Percentiles rank a stretch among this genome's conserved stretches.
Conservation (phyloP, 441 rosid species). For the Macaranga tanarius region DNA sequence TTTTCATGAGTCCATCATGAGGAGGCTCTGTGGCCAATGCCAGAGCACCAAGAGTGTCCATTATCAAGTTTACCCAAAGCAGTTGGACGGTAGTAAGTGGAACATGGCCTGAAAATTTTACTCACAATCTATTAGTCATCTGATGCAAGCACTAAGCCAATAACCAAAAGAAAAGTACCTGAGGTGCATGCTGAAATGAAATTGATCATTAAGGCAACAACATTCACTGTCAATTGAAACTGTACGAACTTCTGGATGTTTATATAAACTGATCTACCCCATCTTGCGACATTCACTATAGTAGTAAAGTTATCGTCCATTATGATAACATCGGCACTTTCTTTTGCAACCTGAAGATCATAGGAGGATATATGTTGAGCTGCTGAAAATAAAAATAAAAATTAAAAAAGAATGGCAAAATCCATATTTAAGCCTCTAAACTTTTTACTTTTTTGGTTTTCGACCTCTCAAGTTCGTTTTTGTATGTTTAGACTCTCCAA, state of each 20-base stretch:
- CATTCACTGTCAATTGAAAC: slow-evolving; percentile 60
- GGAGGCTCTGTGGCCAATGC: slow-evolving; percentile 60
- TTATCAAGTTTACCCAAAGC: slow-evolving; percentile 62
- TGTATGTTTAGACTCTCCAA: too few species aligned
- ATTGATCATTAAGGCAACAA: slow-evolving; percentile 51
- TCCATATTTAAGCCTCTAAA: too few species aligned
- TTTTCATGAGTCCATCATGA: slow-evolving; percentile 45
- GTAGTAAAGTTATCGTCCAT: slow-evolving; percentile 54
- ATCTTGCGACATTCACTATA: slow-evolving; percentile 41
- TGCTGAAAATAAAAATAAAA: neutral
- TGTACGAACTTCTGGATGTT: slow-evolving; percentile 63
- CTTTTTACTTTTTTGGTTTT: too few species aligned
- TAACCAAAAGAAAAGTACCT: slow-evolving; percentile 29
- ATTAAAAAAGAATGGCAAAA: too few species aligned
- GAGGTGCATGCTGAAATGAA: slow-evolving; percentile 55
- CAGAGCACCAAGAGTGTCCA: slow-evolving; percentile 60
- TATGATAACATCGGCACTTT: slow-evolving; percentile 56
- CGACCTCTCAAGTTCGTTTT: too few species aligned
- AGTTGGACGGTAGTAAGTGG: slow-evolving; percentile 59
- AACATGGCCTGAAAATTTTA: slow-evolving; percentile 35
- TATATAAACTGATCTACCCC: slow-evolving; percentile 61
- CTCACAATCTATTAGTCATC: slow-evolving; percentile 10
- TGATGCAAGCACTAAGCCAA: neutral
- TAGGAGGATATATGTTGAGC: slow-evolving; percentile 14
- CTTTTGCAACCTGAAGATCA: slow-evolving; percentile 51